Evolutionary conservation across 1,139 yeast species (phyloP), one percentile per base, ranked within the genome.

Genomic region (Zhuliangozyma parablackwelliae): DNA sequence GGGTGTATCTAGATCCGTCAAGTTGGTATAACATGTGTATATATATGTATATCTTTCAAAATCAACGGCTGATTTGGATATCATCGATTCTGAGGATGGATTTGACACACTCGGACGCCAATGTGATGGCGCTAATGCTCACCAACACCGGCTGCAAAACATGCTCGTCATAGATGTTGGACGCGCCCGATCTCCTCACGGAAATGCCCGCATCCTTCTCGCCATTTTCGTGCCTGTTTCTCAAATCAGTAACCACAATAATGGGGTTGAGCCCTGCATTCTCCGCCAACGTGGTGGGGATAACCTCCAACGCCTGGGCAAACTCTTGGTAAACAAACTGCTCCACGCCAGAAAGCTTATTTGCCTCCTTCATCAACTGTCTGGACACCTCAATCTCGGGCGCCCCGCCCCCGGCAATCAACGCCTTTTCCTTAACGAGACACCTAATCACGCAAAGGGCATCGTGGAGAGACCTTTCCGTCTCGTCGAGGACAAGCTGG

Each of bases 341-440:
- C 61, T 92, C 97, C 7, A 90, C 89, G 33, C 99, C 98, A 16
- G 88, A 76, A 47, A 87, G 70, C 33, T 79, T 68, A 44, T 83
- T 77, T 16, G 96, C 75, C 62, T 90, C 97, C 53, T 80, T 82
- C 61, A 78, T 72, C 50, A 92, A 67, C 21, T 80, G 78, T 53
- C 95, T 80, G 6, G 97, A 82, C 11, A 90, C 84, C 67, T 92
- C 98, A 50, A 92, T 80, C 66, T 92, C 99, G 33, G 98, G 96
- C 6, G 98, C 97, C 50, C 98, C 98, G 48, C 99, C 98, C 52
- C 99, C 99, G 10, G 97, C 97, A 64, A 92, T 88, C 55, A 92
- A 72, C 2, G 96, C 97, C 57, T 80, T 85, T 63, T 89, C 92
- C 61, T 92, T 90, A 30, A 94, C 97, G 40, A 92, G 71, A 69